phyloP scores from a whole-genome alignment of 257 asterid genomes.

The Perilla frutescens region DNA sequence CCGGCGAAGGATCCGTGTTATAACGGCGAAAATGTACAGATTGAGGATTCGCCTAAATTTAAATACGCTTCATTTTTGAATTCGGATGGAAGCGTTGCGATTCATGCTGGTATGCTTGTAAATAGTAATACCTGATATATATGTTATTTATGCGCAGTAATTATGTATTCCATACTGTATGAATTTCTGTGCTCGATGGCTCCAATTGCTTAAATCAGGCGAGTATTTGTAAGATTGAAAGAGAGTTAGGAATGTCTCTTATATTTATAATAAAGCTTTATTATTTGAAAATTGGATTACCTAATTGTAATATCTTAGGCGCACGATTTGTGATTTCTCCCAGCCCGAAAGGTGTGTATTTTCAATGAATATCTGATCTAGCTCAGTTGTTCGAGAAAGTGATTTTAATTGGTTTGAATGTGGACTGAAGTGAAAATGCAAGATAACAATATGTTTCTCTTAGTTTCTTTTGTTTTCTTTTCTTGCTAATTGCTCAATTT shows the following conservation, averaged over 20 bases:
- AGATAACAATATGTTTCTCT: background rate
- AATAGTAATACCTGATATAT: background rate
- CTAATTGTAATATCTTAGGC: background rate
- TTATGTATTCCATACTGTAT: background rate
- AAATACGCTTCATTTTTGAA: constrained; percentile 71
- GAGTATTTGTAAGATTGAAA: background rate
- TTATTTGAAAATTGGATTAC: background rate
- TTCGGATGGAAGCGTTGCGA: constrained; percentile 81
- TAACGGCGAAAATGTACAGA: constrained; percentile 56
- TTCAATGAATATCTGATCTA: background rate
- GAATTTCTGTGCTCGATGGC: background rate
- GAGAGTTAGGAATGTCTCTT: background rate
- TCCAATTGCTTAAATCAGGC: background rate
- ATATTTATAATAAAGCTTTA: background rate
- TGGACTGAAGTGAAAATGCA: background rate
- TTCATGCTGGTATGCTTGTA: constrained; percentile 83
- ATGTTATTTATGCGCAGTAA: background rate
- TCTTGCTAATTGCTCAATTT: constrained; percentile 17
- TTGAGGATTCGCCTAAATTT: constrained; percentile 49
- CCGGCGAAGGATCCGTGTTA: constrained; percentile 40
- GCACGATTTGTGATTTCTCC: background rate
- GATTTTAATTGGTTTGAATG: background rate
- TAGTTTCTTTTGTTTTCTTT: constrained; percentile 6
- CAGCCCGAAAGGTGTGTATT: background rate
- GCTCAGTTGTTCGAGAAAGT: background rate